A percentile compares a stretch with the other conserved stretches of the same genome.
Evolutionary conservation across 129 eudicot genomes (phyloP).

Genomic region (Saussurea involucrata): DNA sequence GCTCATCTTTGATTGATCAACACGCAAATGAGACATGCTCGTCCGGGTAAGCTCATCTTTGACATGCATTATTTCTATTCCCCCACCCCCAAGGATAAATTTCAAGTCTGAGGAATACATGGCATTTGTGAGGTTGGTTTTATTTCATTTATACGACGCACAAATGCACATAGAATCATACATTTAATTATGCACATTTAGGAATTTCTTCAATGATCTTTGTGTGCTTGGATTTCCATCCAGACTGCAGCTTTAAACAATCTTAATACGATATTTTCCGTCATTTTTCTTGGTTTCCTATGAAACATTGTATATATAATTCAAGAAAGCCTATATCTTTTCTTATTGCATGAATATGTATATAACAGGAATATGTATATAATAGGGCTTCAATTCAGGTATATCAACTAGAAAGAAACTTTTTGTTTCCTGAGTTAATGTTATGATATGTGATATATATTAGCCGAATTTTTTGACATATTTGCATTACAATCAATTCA

Average conservation of each 20-base stretch:
- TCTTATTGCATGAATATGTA: constrained; percentile 48
- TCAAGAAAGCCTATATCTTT: neutral
- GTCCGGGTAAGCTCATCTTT: constrained; percentile 83
- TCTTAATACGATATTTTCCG: neutral
- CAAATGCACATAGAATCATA: neutral
- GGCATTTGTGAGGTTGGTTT: too few species aligned
- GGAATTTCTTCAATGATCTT: neutral
- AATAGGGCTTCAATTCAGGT: constrained; percentile 72
- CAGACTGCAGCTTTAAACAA: too few species aligned
- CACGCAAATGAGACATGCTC: constrained; percentile 63
- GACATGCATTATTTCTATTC: too few species aligned
- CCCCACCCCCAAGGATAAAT: too few species aligned
- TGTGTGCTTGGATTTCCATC: neutral
- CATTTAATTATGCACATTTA: constrained; percentile 4
- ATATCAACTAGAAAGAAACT: neutral
- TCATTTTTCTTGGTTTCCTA: neutral
- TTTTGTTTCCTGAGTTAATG: neutral
- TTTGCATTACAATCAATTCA: constrained; percentile 32
- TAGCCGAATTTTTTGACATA: constrained; percentile 9
- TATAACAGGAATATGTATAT: constrained; percentile 72
- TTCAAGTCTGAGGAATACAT: too few species aligned
- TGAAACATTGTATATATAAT: neutral
- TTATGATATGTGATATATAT: neutral
- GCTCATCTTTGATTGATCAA: constrained; percentile 54
- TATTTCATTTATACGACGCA: neutral